Conservation (phyloP, 2,329 filamentous ascomycete genomes). For the Calycina marina region DNA sequence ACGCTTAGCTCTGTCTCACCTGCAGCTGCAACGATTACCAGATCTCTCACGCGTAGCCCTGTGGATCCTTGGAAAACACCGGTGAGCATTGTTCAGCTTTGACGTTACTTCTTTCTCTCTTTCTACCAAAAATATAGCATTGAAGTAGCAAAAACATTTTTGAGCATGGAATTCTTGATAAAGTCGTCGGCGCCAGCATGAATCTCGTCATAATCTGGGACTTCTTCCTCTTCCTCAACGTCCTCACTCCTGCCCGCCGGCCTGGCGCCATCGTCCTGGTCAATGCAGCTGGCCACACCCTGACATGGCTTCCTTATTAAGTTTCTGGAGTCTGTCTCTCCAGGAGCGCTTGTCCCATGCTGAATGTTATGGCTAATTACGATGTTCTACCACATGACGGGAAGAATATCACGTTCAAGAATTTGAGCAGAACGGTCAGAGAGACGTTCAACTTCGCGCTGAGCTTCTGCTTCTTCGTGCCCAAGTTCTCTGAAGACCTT, state of each 20-base stretch:
- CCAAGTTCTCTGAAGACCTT: not conserved
- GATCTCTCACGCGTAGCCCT: too few species aligned
- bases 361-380: slow-evolving; percentile 29
- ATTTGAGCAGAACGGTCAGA: not conserved
- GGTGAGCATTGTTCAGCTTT: too few species aligned
- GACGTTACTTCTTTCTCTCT: too few species aligned
- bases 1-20: too few species aligned
- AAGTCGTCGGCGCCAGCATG: too few species aligned
- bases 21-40: too few species aligned
- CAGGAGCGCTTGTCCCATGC: slow-evolving; percentile 24
- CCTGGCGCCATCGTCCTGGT: slow-evolving; percentile 24
- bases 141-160: too few species aligned
- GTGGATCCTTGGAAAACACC: too few species aligned
- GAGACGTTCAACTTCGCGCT: not conserved
- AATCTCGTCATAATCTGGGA: slow-evolving; percentile 27
- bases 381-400: slow-evolving; percentile 28
- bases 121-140: too few species aligned
- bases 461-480: not conserved
- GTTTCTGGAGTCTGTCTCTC: slow-evolving; percentile 25
- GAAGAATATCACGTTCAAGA: slow-evolving; percentile 19
- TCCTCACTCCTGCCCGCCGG: slow-evolving; percentile 24
- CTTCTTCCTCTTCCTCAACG: slow-evolving; percentile 24
- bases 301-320: slow-evolving; percentile 25
- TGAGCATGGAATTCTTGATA: too few species aligned
- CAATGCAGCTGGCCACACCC: slow-evolving; percentile 22